Percentiles rank a stretch among this genome's conserved stretches.
phyloP scores from a whole-genome alignment of 768 basidiomycete genomes.

The Pleurotus salmoneostramineus region DNA sequence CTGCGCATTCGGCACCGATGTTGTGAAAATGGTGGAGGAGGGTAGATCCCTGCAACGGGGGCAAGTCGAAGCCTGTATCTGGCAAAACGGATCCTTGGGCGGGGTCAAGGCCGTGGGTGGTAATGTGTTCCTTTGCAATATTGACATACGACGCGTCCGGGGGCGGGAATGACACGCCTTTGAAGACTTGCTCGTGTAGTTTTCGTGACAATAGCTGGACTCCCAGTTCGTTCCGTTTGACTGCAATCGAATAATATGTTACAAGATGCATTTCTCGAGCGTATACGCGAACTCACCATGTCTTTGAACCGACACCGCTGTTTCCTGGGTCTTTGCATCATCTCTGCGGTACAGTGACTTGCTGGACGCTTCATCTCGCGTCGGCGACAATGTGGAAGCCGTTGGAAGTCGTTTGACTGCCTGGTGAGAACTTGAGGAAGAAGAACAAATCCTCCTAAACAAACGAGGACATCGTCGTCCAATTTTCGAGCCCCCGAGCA shows the following conservation, averaged over 20 bases:
- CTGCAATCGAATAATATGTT: constrained; percentile 22
- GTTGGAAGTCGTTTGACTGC: neutral
- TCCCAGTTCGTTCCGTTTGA: constrained; percentile 82
- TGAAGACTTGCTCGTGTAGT: constrained; percentile 84
- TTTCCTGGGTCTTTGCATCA: neutral
- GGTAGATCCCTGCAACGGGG: constrained; percentile 74
- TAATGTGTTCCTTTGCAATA: constrained; percentile 79
- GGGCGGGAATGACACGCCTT: constrained; percentile 56
- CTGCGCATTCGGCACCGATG: constrained; percentile 63
- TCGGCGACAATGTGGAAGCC: neutral
- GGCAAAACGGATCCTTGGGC: constrained; percentile 78
- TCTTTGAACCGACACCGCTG: neutral
- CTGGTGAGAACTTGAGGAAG: neutral
- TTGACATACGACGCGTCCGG: constrained; percentile 60
- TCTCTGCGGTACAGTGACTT: neutral
- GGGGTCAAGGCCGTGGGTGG: constrained; percentile 78
- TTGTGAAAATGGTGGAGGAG: constrained; percentile 88
- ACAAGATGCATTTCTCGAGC: neutral
- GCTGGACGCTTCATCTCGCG: neutral
- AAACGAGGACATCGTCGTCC: constrained; percentile 2
- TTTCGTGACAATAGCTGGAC: constrained; percentile 85
- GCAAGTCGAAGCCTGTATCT: constrained; percentile 76
- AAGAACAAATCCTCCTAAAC: constrained; percentile 5
- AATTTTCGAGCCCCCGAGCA: constrained; percentile 10
- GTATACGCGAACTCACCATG: neutral